Conservation (phyloP, 768 basidiomycete species). For the Termitomyces sp. region DNA sequence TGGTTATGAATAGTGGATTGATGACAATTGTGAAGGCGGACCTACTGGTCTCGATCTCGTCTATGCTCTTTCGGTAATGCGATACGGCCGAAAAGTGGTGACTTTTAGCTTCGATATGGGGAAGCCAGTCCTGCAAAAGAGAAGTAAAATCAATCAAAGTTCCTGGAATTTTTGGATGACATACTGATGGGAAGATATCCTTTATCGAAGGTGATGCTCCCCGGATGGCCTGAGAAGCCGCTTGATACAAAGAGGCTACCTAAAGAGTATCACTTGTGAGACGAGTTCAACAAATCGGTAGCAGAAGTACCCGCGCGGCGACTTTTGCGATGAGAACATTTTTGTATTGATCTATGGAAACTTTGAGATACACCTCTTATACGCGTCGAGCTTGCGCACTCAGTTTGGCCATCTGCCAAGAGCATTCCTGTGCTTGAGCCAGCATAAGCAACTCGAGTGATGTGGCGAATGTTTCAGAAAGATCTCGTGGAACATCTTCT, state of each 20-base stretch:
- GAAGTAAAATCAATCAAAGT: neutral
- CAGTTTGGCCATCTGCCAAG: conserved; percentile 88
- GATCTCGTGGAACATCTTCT: conserved; percentile 60
- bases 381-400: conserved; percentile 41
- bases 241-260: conserved; percentile 62
- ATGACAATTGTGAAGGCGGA: conserved; percentile 18
- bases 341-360: conserved; percentile 55
- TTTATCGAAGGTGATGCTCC: conserved; percentile 39
- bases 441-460: conserved; percentile 75
- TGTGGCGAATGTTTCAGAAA: conserved; percentile 55
- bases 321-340: conserved; percentile 82
- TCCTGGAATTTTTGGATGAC: conserved; percentile 5
- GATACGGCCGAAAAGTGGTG: conserved; percentile 87
- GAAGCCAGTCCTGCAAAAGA: conserved; percentile 59
- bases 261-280: conserved; percentile 15
- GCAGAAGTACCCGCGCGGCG: conserved; percentile 53
- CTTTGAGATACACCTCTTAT: conserved; percentile 11
- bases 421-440: conserved; percentile 95
- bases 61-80: conserved; percentile 83
- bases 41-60: conserved; percentile 79
- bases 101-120: conserved; percentile 78
- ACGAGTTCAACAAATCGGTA: neutral
- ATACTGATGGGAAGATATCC: conserved; percentile 51
- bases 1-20: neutral
- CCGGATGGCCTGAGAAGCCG: conserved; percentile 38